phyloP scores from a whole-genome alignment of 345 rosid species.

The Hypericum androsaemum region DNA sequence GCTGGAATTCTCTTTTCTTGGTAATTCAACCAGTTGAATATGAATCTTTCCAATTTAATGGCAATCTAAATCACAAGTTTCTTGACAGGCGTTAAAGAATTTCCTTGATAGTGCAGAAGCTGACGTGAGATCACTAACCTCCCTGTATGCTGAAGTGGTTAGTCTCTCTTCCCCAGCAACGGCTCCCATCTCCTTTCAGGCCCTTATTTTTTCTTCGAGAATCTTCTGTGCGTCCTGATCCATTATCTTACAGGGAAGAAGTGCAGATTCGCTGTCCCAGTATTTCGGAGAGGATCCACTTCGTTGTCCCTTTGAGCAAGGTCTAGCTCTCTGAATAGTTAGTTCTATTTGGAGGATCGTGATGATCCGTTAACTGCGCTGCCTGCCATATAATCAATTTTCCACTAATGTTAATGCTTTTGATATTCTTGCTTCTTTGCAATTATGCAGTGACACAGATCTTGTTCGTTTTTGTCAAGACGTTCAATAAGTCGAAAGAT shows the following conservation, averaged over 20 bases:
- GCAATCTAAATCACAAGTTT: slow-evolving; percentile 3
- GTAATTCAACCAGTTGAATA: too few relatives aligned
- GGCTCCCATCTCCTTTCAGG: not conserved
- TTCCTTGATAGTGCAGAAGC: slow-evolving; percentile 90
- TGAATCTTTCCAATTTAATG: not conserved
- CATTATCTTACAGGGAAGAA: slow-evolving; percentile 64
- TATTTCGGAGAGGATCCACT: slow-evolving; percentile 98
- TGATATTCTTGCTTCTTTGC: too few relatives aligned
- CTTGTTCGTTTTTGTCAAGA: slow-evolving; percentile 65
- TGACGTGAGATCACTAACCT: slow-evolving; percentile 65
- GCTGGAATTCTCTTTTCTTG: not conserved
- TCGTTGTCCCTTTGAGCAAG: slow-evolving; percentile 98
- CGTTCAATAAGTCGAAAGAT: slow-evolving; percentile 71
- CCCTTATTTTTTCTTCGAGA: slow-evolving; percentile 1
- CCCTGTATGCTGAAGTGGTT: slow-evolving; percentile 84
- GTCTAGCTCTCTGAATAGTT: slow-evolving; percentile 19
- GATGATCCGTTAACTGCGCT: too few relatives aligned
- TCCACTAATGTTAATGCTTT: not conserved
- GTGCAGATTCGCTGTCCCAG: slow-evolving; percentile 89
- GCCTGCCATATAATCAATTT: too few relatives aligned
- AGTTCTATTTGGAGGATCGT: not conserved
- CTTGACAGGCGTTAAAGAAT: slow-evolving; percentile 53
- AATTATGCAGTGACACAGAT: slow-evolving; percentile 72
- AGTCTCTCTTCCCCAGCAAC: slow-evolving; percentile 12
- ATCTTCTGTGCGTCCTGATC: slow-evolving; percentile 3